Base-by-base conservation (phyloP, 306 rosid genomes). In the Prunus padus region DNA sequence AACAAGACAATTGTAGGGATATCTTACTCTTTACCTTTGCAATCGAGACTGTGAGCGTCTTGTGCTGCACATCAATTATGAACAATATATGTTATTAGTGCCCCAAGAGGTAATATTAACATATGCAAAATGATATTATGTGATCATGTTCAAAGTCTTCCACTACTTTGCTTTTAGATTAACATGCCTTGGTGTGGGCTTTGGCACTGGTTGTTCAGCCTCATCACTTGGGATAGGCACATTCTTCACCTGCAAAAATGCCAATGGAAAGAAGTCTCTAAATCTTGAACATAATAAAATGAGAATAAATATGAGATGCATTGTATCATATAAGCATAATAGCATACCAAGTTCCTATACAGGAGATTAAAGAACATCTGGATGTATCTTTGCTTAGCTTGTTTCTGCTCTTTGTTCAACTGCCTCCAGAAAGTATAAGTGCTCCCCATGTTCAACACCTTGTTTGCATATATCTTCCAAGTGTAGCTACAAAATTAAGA, bases 391-490 rank as follows among this genome's bases (percentile, higher is more conserved):
- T 87, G 90, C 63, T 89, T 94, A 74, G 97, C 97, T 77, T 61
- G 89, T 72, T 94, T 94, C 77, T 88, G 92, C 30, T 94, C 89
- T 81, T 83, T 91, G 78, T 91, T 88, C 84, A 90, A 62, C 31
- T 65, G 78, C 79, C 83, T 88, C 98, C 98, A 94, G 80, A 88
- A 94, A 67, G 82, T 88, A 56, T 94, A 94, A 40, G 83, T 77
- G 83, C 76, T 81, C 11, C 91, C 98, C 97, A 89, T 88, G 72
- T 94, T 91, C 82, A 91, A 72, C 85, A 94, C 78, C 79, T 85
- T 94, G 47, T 85, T 82, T 77, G 98, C 98, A 80, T 94, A 91
- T 19, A 94, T 94, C 88, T 91, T 89, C 98, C 98, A 94, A 0
- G 97, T 94, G 72, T 89, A 94, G 88, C 98, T 94, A 31, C 77